These are phyloP conservation scores for Alternaria sp. DNA, from an alignment of 2,329 filamentous ascomycete species.

Conservation along the genomic window DNA sequence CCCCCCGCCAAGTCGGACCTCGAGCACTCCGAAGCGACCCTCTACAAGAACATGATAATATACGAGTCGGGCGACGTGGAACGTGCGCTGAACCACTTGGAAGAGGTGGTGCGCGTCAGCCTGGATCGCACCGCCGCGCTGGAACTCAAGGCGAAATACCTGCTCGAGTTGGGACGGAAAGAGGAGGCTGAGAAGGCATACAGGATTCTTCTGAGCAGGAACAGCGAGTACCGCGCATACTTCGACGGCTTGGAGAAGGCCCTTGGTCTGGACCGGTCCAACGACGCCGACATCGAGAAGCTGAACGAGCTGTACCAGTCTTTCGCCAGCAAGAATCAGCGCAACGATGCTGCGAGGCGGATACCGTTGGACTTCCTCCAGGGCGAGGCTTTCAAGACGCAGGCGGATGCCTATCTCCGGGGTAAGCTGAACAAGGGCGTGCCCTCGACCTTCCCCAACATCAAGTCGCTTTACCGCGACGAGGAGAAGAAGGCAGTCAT, in stretches of 20 bases:
- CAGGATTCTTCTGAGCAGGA: constrained; percentile 79
- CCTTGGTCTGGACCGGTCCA: constrained; percentile 67
- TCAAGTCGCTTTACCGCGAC: constrained; percentile 90
- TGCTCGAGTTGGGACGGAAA: constrained; percentile 76
- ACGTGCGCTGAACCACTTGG: constrained; percentile 84
- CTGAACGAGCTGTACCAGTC: constrained; percentile 80
- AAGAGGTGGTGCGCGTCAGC: constrained; percentile 76
- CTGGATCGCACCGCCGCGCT: constrained; percentile 84
- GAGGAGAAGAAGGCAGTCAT: constrained; percentile 78
- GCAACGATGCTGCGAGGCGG: constrained; percentile 83
- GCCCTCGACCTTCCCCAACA: constrained; percentile 93
- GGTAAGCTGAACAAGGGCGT: constrained; percentile 91
- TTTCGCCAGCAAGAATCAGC: constrained; percentile 80
- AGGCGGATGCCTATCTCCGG: constrained; percentile 79
- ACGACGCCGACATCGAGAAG: constrained; percentile 70
- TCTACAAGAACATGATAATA: constrained; percentile 97
- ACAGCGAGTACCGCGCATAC: constrained; percentile 85
- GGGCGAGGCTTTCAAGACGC: constrained; percentile 80
- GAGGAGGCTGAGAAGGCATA: constrained; percentile 85
- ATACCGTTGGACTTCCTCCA: constrained; percentile 85
- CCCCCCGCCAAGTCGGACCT: constrained; percentile 78
- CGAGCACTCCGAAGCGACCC: constrained; percentile 89
- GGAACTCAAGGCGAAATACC: constrained; percentile 85
- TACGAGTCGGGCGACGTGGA: constrained; percentile 85
- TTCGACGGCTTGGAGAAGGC: constrained; percentile 78